phyloP scores from a whole-genome alignment of 208 protist species.

The Leishmania guyanensis region DNA sequence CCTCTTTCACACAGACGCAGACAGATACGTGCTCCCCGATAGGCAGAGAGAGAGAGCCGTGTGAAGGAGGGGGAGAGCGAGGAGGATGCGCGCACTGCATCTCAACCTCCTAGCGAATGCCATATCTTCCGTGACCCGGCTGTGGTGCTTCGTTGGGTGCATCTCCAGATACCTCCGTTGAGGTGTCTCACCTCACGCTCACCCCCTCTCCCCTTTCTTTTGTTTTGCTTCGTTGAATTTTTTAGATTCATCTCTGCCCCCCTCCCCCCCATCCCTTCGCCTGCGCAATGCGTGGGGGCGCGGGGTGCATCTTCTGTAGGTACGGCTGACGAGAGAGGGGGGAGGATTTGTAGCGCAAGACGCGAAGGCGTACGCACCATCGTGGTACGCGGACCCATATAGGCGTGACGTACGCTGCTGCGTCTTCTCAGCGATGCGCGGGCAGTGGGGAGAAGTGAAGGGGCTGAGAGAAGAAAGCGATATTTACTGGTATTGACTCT shows the following conservation, averaged over 20 bases:
- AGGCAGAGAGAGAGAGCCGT: background rate
- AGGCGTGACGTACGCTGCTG: too few relatives aligned
- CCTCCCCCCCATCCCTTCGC: background rate
- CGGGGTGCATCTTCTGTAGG: too few relatives aligned
- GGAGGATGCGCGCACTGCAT: background rate
- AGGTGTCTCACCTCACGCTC: too few relatives aligned
- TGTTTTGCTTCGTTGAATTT: background rate
- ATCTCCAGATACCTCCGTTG: too few relatives aligned
- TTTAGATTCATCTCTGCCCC: background rate
- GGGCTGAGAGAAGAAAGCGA: background rate
- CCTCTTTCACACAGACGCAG: background rate
- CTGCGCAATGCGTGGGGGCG: background rate
- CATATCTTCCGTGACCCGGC: background rate
- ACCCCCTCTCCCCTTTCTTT: background rate
- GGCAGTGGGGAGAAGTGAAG: too few relatives aligned
- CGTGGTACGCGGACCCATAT: too few relatives aligned
- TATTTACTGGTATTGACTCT: background rate
- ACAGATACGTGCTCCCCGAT: background rate
- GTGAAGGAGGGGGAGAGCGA: background rate
- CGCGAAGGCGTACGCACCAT: background rate
- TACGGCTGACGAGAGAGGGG: background rate
- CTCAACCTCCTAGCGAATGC: too few relatives aligned
- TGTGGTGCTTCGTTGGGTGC: background rate
- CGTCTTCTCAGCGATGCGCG: background rate
- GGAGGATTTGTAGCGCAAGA: background rate